Evolutionary conservation across 2,329 filamentous ascomycete genomes (phyloP).

Genomic region (Penicillium thymicola): DNA sequence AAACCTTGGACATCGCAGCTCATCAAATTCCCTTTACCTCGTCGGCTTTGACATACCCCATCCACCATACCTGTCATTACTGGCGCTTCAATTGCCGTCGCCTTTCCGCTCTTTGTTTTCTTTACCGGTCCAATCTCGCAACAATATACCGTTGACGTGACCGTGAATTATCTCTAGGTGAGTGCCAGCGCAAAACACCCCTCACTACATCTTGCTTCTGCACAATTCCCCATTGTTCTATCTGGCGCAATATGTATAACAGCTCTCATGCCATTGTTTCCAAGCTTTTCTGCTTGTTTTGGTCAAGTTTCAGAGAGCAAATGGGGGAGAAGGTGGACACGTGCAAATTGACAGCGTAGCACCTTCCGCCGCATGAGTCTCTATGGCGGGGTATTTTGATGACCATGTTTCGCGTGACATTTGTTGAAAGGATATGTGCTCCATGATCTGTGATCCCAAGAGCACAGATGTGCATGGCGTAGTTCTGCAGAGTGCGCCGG

Average conservation of each 20-base stretch:
- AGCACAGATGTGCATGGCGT: not conserved
- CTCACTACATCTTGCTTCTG: conserved; percentile 9
- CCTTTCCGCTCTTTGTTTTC: not conserved
- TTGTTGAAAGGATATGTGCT: not conserved
- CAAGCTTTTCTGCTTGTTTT: not conserved
- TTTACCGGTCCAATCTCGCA: not conserved
- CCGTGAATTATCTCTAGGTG: conserved; percentile 10
- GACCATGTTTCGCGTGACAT: not conserved
- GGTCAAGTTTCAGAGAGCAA: not conserved
- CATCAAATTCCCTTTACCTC: conserved; percentile 1
- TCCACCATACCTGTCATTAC: not conserved
- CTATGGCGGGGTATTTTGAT: not conserved
- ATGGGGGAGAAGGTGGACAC: conserved; percentile 6
- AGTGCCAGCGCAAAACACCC: conserved; percentile 15
- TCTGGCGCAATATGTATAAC: not conserved
- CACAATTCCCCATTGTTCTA: not conserved
- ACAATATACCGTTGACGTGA: not conserved
- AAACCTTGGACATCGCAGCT: conserved; percentile 19
- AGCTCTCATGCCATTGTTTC: not conserved
- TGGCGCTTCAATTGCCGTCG: conserved; percentile 1
- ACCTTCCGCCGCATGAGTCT: not conserved
- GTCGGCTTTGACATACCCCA: conserved; percentile 1
- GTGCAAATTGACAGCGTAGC: conserved; percentile 8
- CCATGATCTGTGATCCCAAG: not conserved
- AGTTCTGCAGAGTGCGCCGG: conserved; percentile 7